Conservation (phyloP, 352 stramenopile species). For the Pythium oligandrum region DNA sequence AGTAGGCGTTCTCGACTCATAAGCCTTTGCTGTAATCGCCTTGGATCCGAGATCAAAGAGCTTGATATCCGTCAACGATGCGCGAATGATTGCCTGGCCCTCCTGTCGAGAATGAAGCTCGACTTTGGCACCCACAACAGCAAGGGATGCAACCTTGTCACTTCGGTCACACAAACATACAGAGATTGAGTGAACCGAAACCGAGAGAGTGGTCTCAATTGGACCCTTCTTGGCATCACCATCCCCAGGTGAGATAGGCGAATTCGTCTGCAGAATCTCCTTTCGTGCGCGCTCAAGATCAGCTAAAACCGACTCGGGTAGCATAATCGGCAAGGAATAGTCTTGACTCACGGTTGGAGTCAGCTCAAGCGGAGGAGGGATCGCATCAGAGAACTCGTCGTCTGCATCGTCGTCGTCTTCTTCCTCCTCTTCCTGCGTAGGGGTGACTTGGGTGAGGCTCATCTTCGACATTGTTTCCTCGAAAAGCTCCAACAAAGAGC, state of each 20-base stretch:
- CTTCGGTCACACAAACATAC: constrained; percentile 72
- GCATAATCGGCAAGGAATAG: constrained; percentile 60
- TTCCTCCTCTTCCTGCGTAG: constrained; percentile 1
- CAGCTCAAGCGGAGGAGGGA: constrained; percentile 51
- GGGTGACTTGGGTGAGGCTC: constrained; percentile 19
- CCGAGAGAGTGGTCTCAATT: constrained; percentile 32
- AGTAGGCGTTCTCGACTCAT: no score
- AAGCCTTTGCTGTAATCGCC: neutral
- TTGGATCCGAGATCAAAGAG: constrained; percentile 63
- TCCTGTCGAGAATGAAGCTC: constrained; percentile 6
- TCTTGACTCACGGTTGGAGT: constrained; percentile 58
- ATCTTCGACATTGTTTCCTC: constrained; percentile 63
- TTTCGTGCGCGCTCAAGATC: constrained; percentile 79
- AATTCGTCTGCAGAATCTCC: constrained; percentile 37
- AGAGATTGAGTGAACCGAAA: constrained; percentile 70
- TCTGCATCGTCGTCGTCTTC: constrained; percentile 19
- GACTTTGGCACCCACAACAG: constrained; percentile 28
- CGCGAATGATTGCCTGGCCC: constrained; percentile 33
- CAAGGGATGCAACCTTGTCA: constrained; percentile 58
- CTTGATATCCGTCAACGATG: constrained; percentile 55
- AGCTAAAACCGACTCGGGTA: constrained; percentile 75
- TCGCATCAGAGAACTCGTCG: constrained; percentile 26
- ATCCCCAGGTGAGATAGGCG: neutral
- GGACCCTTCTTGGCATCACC: constrained; percentile 1
- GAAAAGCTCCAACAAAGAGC: constrained; percentile 68